phyloP scores from a whole-genome alignment of 2,329 filamentous ascomycete genomes.

The Xylaria sp. region DNA sequence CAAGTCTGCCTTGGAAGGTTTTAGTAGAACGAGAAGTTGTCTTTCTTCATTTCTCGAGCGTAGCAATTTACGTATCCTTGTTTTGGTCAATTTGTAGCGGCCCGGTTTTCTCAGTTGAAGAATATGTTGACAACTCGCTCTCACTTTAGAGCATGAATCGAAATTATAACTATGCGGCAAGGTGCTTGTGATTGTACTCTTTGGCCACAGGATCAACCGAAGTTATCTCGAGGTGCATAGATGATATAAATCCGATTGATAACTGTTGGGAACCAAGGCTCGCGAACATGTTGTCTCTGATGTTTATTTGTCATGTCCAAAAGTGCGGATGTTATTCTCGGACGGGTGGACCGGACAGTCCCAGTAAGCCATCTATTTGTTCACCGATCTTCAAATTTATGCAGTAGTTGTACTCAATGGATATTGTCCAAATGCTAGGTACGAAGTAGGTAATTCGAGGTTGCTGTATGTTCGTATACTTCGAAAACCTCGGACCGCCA shows the following conservation, averaged over 20 bases:
- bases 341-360: not conserved
- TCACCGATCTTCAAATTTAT: not conserved
- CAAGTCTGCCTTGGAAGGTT: not conserved
- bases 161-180: no score
- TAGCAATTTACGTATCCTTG: not conserved
- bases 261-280: not conserved
- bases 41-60: not conserved
- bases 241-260: not conserved
- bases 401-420: constrained; percentile 12
- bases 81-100: no score
- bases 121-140: not conserved
- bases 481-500: constrained; percentile 23
- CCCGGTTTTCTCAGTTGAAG: no score
- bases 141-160: not conserved
- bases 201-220: not conserved
- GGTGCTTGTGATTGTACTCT: not conserved
- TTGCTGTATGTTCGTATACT: constrained; percentile 25
- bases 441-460: constrained; percentile 20
- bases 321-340: not conserved
- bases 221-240: not conserved
- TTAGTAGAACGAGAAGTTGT: not conserved
- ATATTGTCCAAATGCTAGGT: constrained; percentile 13
- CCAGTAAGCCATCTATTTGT: not conserved
- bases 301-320: not conserved
- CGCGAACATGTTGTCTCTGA: not conserved